Base-by-base conservation (phyloP, 306 rosid species). In the Cicer cuneatum region DNA sequence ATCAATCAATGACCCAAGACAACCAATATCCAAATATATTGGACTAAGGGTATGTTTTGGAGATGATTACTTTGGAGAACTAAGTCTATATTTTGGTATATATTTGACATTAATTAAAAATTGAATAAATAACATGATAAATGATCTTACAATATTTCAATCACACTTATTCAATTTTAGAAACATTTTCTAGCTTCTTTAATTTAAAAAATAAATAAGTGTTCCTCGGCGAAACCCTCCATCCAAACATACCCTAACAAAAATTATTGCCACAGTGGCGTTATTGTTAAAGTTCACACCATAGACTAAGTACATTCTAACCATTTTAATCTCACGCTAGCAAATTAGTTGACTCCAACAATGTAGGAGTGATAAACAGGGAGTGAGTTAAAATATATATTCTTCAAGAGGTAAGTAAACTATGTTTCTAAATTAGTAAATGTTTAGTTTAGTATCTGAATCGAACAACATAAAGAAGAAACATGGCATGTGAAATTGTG, bases 361-460 rank as follows among this genome's bases (percentile, higher is more conserved):
- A 18, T 15, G 37, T 40, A 63, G 14, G 40, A 40, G 35, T 37
- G 2, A 61, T 8, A 61, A 61, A 61, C 67, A 61, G 11, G 12
- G 21, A 35, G 21, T 12, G 10, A 61, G 14, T 63, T 63, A 39
- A 8, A 10, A 7, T 13, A n/a, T 35, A 35, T 60, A 39, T 15
- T 39, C 14, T 1, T 5, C 9, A 39, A 8, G 2, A 41, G 35
- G 38, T 18, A 41, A 41, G 10, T 64, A 64, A 42, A 64, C 5
- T 16, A 18, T 18, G 16, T 41, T 41, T 10, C 52, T 41, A 41
- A 21, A 41, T 10, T 37, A 63, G 70, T 69, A 35, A 69, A 45
- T 57, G 77, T 10, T 43, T 7, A 15, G 24, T 48, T 19, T 48
- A 58, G 71, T 49, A 69, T 46, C 52, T 10, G 37, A 59, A 46